These are phyloP conservation scores for Naegleria lovaniensis DNA, from an alignment of 208 protist genomes.

Conservation along the genomic window DNA sequence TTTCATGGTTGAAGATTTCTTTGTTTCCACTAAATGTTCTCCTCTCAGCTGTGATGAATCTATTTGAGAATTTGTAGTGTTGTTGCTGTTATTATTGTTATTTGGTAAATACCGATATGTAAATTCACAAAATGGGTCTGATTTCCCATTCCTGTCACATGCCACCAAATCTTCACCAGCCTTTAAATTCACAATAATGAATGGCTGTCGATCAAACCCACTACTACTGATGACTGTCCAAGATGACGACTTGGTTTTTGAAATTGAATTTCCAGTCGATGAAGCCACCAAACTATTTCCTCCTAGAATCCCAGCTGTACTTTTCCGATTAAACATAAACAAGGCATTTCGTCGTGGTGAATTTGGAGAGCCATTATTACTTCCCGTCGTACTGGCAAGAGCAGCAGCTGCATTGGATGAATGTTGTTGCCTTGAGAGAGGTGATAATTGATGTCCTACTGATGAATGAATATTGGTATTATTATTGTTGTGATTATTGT, in stretches of 20 bases:
- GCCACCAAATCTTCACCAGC: neutral
- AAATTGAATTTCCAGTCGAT: too few relatives aligned
- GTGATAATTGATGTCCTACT: too few relatives aligned
- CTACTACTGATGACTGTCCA: neutral
- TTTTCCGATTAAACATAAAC: neutral
- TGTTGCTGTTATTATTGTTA: neutral
- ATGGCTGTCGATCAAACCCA: neutral
- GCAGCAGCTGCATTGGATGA: too few relatives aligned
- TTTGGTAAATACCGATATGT: neutral
- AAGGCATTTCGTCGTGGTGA: neutral
- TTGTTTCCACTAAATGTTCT: neutral
- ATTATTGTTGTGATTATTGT: too few relatives aligned
- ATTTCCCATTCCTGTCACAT: neutral
- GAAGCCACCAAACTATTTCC: too few relatives aligned
- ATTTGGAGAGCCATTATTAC: neutral
- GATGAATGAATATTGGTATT: too few relatives aligned
- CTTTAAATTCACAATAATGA: neutral
- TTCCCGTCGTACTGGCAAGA: too few relatives aligned
- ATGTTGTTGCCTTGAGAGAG: too few relatives aligned
- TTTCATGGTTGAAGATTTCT: neutral
- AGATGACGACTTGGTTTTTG: neutral
- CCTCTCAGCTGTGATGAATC: too few relatives aligned
- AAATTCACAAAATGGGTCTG: neutral
- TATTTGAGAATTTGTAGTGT: neutral
- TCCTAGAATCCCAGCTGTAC: neutral